phyloP scores from a whole-genome alignment of 805 yeast species.

The Ogataea corticis region DNA sequence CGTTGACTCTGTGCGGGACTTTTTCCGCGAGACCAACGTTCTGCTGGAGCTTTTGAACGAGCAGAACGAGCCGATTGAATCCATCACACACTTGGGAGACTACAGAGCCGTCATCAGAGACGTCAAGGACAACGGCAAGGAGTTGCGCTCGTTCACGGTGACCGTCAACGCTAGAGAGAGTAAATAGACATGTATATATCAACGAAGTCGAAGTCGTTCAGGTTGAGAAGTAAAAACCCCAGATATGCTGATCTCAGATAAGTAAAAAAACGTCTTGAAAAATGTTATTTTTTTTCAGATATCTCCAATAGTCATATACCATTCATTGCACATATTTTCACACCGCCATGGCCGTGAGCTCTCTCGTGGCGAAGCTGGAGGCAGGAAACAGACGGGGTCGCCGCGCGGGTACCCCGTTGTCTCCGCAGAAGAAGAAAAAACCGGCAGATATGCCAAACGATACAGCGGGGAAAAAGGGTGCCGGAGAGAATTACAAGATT shows the following conservation, averaged over 20 bases:
- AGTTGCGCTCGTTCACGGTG: conserved; percentile 16
- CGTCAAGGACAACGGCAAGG: conserved; percentile 20
- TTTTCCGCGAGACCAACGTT: conserved; percentile 23
- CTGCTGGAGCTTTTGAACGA: conserved; percentile 18
- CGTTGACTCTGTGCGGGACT: conserved; percentile 18
- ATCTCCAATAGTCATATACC: too few species aligned
- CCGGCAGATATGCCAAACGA: background rate
- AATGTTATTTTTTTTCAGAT: too few species aligned
- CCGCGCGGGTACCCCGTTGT: background rate
- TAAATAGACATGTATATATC: conserved; percentile 4
- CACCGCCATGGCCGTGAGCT: conserved; percentile 16
- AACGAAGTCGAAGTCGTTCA: too few species aligned
- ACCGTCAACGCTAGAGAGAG: conserved; percentile 24
- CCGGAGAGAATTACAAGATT: conserved; percentile 14
- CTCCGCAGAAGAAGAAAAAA: conserved; percentile 8
- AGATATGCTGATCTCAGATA: too few species aligned
- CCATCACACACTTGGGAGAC: conserved; percentile 23
- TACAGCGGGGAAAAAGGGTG: background rate
- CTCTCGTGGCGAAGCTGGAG: conserved; percentile 10
- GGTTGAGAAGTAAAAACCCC: too few species aligned
- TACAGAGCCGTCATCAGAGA: conserved; percentile 22
- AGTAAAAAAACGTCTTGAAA: too few species aligned
- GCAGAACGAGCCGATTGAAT: conserved; percentile 15
- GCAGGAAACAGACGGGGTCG: conserved; percentile 6
- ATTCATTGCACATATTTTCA: too few species aligned